phyloP scores from a whole-genome alignment of 345 rosid species.

The Streptanthus diversifolius region DNA sequence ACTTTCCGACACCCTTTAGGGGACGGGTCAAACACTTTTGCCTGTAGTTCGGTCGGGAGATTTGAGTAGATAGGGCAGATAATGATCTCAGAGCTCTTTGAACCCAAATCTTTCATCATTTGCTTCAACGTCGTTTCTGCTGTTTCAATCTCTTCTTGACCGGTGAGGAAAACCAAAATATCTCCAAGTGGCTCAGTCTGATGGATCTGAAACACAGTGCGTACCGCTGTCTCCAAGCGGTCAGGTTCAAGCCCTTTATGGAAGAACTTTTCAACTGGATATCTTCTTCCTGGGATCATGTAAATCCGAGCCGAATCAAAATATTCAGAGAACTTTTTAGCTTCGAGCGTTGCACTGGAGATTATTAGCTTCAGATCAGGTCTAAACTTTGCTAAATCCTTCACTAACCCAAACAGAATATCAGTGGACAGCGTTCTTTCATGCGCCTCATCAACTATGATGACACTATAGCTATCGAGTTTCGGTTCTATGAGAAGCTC shows the following conservation, averaged over 20 bases:
- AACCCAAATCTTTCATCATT: conserved; percentile 67
- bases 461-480: conserved; percentile 75
- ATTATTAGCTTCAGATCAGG: conserved; percentile 77
- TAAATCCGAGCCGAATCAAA: conserved; percentile 85
- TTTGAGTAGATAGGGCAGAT: conserved; percentile 91
- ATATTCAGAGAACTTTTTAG: conserved; percentile 89
- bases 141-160: conserved; percentile 96
- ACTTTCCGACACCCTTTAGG: conserved; percentile 93
- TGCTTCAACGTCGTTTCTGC: conserved; percentile 74
- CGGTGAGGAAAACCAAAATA: conserved; percentile 80
- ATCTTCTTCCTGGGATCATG: conserved; percentile 87
- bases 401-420: conserved; percentile 40
- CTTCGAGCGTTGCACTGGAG: conserved; percentile 95
- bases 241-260: conserved; percentile 76
- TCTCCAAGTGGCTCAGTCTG: conserved; percentile 70
- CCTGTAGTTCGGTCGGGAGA: conserved; percentile 86
- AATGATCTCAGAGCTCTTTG: conserved; percentile 75
- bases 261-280: conserved; percentile 78
- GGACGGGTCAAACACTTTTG: conserved; percentile 87
- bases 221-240: conserved; percentile 78
- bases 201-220: conserved; percentile 81
- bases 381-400: conserved; percentile 72
- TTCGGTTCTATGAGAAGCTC: conserved; percentile 88
- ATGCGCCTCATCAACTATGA: conserved; percentile 94
- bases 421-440: conserved; percentile 95